phyloP scores from a whole-genome alignment of 2,329 filamentous ascomycete species.

The Sclerotinia spermophila region DNA sequence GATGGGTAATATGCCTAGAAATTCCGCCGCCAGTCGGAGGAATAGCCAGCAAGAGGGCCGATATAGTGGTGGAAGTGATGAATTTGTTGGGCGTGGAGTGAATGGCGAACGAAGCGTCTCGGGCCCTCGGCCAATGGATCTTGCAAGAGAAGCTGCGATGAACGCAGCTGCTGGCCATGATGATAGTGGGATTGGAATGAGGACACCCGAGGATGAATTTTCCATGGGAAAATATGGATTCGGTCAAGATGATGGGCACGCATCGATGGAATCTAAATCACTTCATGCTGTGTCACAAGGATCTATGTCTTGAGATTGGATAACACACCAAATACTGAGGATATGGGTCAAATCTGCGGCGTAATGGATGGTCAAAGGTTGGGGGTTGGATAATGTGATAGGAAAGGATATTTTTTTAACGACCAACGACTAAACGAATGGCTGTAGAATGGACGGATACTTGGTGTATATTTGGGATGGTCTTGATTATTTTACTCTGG shows the following conservation, averaged over 20 bases:
- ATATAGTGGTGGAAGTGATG: conserved; percentile 36
- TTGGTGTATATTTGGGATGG: conserved; percentile 19
- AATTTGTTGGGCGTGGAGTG: conserved; percentile 30
- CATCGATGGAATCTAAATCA: conserved; percentile 25
- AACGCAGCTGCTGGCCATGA: conserved; percentile 54
- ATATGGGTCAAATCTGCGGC: conserved; percentile 4
- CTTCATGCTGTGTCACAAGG: conserved; percentile 20
- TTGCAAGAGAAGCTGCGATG: conserved; percentile 44
- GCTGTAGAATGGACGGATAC: conserved; percentile 20
- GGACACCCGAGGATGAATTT: conserved; percentile 63
- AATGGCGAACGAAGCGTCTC: conserved; percentile 27
- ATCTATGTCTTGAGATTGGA: conserved; percentile 13
- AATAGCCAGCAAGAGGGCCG: conserved; percentile 32
- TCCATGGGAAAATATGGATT: conserved; percentile 57
- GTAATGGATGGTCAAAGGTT: conserved; percentile 15
- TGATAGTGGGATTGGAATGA: conserved; percentile 72
- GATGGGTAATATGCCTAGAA: conserved; percentile 26
- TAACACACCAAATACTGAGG: not conserved
- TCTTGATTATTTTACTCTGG: conserved; percentile 17
- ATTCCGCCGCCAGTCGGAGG: conserved; percentile 24
- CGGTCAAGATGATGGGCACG: conserved; percentile 27
- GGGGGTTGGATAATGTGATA: conserved; percentile 15
- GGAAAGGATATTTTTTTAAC: conserved; percentile 18
- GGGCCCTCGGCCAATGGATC: conserved; percentile 36
- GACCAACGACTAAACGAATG: conserved; percentile 20